Conservation (phyloP, 805 yeast genomes). For the Hanseniaspora osmophila region DNA sequence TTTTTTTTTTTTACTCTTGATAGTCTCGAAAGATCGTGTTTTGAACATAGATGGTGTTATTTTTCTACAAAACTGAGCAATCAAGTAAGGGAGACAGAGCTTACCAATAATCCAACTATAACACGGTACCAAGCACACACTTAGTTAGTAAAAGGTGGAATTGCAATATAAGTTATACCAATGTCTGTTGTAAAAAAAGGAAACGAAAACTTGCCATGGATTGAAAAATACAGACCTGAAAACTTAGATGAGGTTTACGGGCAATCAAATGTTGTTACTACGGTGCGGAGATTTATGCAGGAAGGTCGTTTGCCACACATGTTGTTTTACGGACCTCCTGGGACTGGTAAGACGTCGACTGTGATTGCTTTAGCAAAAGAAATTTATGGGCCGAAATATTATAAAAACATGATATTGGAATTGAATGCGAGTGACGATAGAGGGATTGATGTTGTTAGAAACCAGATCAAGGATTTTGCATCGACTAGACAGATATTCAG, state of each 20-base stretch:
- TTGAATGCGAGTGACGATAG: constrained; percentile 94
- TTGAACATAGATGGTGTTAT: not conserved
- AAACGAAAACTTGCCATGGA: constrained; percentile 61
- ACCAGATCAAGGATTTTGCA: constrained; percentile 92
- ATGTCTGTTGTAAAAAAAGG: constrained; percentile 7
- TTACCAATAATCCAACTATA: not conserved
- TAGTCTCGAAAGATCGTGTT: not conserved
- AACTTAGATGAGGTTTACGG: constrained; percentile 81
- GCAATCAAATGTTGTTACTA: constrained; percentile 71
- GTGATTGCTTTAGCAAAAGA: constrained; percentile 78
- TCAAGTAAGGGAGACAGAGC: not conserved
- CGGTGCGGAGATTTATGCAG: constrained; percentile 71
- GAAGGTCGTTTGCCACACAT: constrained; percentile 82
- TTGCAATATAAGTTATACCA: too few species aligned
- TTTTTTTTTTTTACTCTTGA: not conserved
- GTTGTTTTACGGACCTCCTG: constrained; percentile 90
- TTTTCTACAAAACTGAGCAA: not conserved
- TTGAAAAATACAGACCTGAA: constrained; percentile 87
- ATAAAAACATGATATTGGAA: constrained; percentile 82
- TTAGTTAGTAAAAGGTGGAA: too few species aligned
- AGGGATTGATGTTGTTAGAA: constrained; percentile 95
- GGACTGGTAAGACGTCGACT: constrained; percentile 86
- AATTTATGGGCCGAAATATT: constrained; percentile 60
- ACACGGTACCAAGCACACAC: not conserved
- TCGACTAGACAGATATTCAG: constrained; percentile 70